Conservation (phyloP, 805 yeast species). For the Yarrowia yakushimensis region DNA sequence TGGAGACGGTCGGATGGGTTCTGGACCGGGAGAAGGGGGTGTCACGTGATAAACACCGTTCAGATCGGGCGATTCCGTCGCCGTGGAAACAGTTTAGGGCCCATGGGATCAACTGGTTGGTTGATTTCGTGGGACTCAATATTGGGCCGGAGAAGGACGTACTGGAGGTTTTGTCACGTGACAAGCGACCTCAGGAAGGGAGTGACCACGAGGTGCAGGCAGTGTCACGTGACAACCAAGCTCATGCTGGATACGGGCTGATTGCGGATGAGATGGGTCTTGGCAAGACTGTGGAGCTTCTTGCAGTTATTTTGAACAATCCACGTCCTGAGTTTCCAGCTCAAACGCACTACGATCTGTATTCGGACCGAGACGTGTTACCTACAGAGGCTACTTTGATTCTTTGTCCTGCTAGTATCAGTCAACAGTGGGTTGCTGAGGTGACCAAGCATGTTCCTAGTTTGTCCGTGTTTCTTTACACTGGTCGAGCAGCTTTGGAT, state of each 20-base stretch:
- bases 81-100: background rate
- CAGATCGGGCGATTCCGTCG: background rate
- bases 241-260: conserved; percentile 51
- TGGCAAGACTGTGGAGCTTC: conserved; percentile 87
- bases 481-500: conserved; percentile 44
- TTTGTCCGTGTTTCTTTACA: conserved; percentile 59
- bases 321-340: conserved; percentile 43
- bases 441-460: conserved; percentile 56
- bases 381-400: conserved; percentile 71
- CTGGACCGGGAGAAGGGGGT: conserved; percentile 39
- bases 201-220: background rate
- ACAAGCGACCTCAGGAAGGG: background rate
- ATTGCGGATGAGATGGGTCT: conserved; percentile 96
- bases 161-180: background rate
- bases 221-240: background rate
- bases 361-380: conserved; percentile 45
- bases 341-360: conserved; percentile 36
- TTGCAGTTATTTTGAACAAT: conserved; percentile 61
- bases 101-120: conserved; percentile 30
- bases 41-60: background rate
- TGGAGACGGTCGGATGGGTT: conserved; percentile 40
- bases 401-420: conserved; percentile 79
- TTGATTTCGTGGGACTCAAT: conserved; percentile 4
- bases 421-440: conserved; percentile 84
- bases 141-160: background rate